Conservation (phyloP, 495 filamentous ascomycete genomes). For the Penicillium angulare region DNA sequence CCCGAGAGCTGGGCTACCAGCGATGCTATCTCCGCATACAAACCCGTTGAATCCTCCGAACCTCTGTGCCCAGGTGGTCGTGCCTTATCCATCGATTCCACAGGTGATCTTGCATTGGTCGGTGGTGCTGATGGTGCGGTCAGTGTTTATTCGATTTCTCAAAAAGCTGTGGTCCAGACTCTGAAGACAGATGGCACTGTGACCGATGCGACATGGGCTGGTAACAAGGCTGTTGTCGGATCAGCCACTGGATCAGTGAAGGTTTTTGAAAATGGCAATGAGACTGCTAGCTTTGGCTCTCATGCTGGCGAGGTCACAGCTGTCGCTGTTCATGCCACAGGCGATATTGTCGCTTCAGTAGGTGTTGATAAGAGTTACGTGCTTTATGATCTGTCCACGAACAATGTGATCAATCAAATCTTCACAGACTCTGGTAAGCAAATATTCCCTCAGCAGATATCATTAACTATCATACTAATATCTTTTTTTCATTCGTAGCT, state of each 20-base stretch:
- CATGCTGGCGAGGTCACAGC: conserved; percentile 81
- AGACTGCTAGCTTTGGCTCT: conserved; percentile 62
- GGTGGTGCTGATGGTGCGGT: conserved; percentile 76
- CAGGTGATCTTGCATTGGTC: conserved; percentile 69
- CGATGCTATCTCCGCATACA: conserved; percentile 69
- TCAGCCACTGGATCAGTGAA: conserved; percentile 76
- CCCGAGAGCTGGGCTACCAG: conserved; percentile 81
- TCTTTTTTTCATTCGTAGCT: conserved; percentile 52
- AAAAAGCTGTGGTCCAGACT: conserved; percentile 65
- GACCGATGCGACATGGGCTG: conserved; percentile 79
- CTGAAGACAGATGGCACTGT: conserved; percentile 67
- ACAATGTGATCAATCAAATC: conserved; percentile 67
- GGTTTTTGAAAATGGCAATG: conserved; percentile 67
- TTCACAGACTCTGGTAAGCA: conserved; percentile 79
- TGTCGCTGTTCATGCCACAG: conserved; percentile 79
- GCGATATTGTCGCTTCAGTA: conserved; percentile 80
- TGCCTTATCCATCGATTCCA: conserved; percentile 62
- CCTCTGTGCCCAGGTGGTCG: conserved; percentile 62
- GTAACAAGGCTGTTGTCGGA: conserved; percentile 65
- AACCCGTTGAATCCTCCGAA: conserved; percentile 58
- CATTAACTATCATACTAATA: background rate
- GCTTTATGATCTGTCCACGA: conserved; percentile 75
- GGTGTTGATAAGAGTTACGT: conserved; percentile 92
- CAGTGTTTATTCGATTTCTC: conserved; percentile 74
- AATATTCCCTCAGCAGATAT: background rate